These are phyloP conservation scores for Euphorbia celastroides DNA, from an alignment of 441 rosid genomes.

Conservation along the genomic window DNA sequence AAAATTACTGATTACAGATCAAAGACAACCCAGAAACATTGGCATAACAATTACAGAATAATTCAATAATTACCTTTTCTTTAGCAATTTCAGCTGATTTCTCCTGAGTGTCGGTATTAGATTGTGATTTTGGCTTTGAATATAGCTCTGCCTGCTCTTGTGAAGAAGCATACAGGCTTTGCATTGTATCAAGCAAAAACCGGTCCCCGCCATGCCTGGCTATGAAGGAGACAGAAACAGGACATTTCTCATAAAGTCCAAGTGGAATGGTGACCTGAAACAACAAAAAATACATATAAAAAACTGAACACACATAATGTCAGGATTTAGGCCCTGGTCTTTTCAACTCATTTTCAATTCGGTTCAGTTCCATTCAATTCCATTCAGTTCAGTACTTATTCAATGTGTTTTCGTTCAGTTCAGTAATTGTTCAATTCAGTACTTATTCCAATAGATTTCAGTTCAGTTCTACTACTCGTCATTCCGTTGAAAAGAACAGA, in stretches of 20 bases:
- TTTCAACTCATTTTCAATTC: no score
- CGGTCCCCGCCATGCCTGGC: conserved; percentile 90
- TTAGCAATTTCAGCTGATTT: conserved; percentile 76
- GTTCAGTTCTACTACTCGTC: no score
- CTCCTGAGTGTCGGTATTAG: conserved; percentile 37
- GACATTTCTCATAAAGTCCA: no score
- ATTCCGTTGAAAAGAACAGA: no score
- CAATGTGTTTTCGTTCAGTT: no score
- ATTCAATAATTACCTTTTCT: conserved; percentile 54
- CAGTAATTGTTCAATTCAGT: no score
- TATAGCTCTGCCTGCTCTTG: conserved; percentile 62
- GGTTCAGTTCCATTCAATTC: no score
- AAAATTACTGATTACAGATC: conserved; percentile 40
- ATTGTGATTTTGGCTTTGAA: conserved; percentile 44
- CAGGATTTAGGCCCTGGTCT: no score
- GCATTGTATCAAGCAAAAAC: conserved; percentile 74
- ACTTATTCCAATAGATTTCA: no score
- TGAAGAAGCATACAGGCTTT: conserved; percentile 56
- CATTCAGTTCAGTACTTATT: no score
- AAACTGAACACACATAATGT: background rate
- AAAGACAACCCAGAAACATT: background rate
- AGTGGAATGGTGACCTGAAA: conserved; percentile 82
- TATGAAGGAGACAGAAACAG: no score
- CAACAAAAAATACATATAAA: conserved; percentile 15
- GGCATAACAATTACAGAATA: background rate